These are phyloP conservation scores for Carex cristatella DNA, from an alignment of 176 grass and related monocot genomes.

Conservation along the genomic window DNA sequence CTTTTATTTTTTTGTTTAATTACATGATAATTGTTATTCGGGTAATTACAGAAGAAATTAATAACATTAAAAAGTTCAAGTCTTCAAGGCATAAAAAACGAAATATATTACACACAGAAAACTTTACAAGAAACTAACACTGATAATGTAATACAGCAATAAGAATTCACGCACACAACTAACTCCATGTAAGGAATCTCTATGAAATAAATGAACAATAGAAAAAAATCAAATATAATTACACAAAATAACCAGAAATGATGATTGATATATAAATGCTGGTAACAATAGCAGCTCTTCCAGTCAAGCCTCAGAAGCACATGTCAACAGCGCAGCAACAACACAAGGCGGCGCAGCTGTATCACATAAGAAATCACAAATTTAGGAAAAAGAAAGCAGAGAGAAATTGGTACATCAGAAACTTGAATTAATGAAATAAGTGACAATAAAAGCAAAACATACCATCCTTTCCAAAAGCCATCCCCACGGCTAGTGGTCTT, in stretches of 20 bases:
- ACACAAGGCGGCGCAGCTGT: slow-evolving; percentile 23
- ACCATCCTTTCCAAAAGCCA: slow-evolving; percentile 28
- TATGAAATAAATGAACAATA: background rate
- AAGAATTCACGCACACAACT: background rate
- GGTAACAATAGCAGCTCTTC: background rate
- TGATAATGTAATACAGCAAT: background rate
- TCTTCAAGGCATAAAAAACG: background rate
- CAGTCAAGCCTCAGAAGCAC: slow-evolving; percentile 18
- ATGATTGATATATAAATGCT: background rate
- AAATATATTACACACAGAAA: background rate
- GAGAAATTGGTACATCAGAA: background rate
- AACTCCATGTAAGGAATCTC: background rate
- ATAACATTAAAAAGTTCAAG: background rate
- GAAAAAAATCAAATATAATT: background rate
- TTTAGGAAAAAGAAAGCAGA: background rate
- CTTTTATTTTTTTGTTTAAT: background rate
- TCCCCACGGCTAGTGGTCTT: slow-evolving; percentile 13
- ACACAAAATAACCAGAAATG: background rate
- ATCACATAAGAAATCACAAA: slow-evolving; percentile 9
- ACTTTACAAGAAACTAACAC: background rate
- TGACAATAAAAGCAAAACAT: background rate
- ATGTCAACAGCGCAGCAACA: slow-evolving; percentile 20
- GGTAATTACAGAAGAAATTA: background rate
- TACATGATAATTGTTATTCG: background rate
- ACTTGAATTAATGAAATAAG: background rate